Conservation (phyloP, 2,329 filamentous ascomycete genomes). For the Fusarium circinatum region DNA sequence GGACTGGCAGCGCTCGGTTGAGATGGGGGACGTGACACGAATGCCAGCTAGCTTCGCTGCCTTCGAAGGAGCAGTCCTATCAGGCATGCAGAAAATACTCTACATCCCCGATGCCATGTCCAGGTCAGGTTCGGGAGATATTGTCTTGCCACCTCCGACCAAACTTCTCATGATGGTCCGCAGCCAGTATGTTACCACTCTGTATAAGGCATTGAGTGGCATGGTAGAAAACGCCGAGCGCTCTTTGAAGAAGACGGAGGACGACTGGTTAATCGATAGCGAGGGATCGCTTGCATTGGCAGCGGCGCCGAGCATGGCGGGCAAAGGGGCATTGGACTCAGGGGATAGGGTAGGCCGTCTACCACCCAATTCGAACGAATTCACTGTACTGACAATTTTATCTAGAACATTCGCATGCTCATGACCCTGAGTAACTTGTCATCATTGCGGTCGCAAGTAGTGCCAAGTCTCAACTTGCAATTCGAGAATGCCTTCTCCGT, state of each 20-base stretch:
- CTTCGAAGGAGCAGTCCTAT: constrained; percentile 84
- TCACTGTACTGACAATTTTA: constrained; percentile 40
- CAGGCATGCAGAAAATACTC: constrained; percentile 92
- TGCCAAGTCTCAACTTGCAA: constrained; percentile 88
- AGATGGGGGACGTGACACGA: constrained; percentile 86
- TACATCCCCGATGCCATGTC: constrained; percentile 89
- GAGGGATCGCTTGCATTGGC: constrained; percentile 54
- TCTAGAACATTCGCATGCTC: constrained; percentile 88
- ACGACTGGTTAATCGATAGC: constrained; percentile 66
- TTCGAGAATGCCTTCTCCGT: constrained; percentile 96
- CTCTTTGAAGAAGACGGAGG: constrained; percentile 70
- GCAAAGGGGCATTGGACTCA: constrained; percentile 62
- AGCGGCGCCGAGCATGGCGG: constrained; percentile 51
- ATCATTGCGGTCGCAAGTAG: constrained; percentile 80
- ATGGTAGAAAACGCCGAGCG: constrained; percentile 97
- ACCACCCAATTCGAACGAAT: background rate
- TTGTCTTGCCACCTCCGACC: constrained; percentile 84
- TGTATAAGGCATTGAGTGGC: constrained; percentile 93
- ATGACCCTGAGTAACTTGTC: constrained; percentile 94
- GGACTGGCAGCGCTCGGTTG: constrained; percentile 87
- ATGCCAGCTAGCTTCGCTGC: constrained; percentile 89
- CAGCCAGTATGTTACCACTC: constrained; percentile 89
- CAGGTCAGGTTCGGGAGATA: constrained; percentile 77
- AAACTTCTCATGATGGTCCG: constrained; percentile 93
- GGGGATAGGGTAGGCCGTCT: constrained; percentile 63